Evolutionary conservation across 2,329 filamentous ascomycete genomes (phyloP).

Genomic region (Xylaria sp.): DNA sequence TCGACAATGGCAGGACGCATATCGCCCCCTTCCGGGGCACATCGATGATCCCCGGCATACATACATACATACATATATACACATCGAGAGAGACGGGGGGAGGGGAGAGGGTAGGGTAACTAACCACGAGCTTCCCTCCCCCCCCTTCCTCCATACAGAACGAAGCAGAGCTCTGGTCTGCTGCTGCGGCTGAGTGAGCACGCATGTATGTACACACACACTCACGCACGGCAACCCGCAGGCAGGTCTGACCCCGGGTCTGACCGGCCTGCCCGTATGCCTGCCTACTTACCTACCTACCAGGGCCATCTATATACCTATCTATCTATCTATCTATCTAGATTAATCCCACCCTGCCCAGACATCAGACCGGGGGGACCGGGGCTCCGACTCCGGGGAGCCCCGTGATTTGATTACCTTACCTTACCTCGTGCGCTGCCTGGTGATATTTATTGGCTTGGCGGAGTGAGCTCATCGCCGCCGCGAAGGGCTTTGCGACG

Average conservation of each 20-base stretch:
- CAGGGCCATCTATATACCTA: neutral
- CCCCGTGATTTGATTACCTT: neutral
- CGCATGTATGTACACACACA: too few relatives aligned
- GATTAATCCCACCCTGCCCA: too few relatives aligned
- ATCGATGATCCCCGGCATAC: neutral
- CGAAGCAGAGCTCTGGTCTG: too few relatives aligned
- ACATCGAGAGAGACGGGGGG: neutral
- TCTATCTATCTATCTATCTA: neutral
- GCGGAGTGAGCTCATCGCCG: neutral
- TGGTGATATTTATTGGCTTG: neutral
- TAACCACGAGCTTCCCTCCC: too few relatives aligned
- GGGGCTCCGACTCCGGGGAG: neutral
- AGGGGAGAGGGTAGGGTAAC: neutral
- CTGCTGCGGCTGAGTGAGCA: neutral
- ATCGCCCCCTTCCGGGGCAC: neutral
- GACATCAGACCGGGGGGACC: too few relatives aligned
- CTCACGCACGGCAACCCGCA: neutral
- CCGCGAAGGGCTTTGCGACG: too few relatives aligned
- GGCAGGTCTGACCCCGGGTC: neutral
- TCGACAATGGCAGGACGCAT: neutral
- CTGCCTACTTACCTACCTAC: too few relatives aligned
- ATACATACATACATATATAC: too few relatives aligned
- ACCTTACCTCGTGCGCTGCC: neutral
- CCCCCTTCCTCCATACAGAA: conserved; percentile 3
- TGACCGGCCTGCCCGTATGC: neutral